Conservation (phyloP, 1,284 basidiomycete species). For the Inonotus hispidus region DNA sequence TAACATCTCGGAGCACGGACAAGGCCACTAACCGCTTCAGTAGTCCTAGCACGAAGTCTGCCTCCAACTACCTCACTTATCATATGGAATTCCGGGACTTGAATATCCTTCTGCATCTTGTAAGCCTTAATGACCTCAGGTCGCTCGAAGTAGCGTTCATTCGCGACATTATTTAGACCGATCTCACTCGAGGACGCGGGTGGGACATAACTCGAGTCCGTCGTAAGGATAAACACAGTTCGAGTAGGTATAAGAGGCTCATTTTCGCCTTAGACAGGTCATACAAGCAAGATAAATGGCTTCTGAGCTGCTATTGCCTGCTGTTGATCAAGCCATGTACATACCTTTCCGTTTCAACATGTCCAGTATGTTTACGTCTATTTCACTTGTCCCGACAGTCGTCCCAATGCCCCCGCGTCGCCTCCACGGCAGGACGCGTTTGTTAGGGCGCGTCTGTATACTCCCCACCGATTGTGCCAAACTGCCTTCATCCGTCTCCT, state of each 20-base stretch:
- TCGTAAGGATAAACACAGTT: slow-evolving; percentile 66
- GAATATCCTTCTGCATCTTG: slow-evolving; percentile 59
- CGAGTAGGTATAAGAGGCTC: slow-evolving; percentile 62
- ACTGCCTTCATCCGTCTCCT: slow-evolving; percentile 2
- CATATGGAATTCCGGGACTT: slow-evolving; percentile 62
- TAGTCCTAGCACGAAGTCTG: slow-evolving; percentile 57
- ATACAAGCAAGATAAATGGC: neutral
- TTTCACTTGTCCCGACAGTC: slow-evolving; percentile 62
- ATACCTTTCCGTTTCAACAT: slow-evolving; percentile 72
- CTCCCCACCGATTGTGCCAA: neutral
- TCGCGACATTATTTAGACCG: slow-evolving; percentile 51
- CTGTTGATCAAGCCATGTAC: slow-evolving; percentile 24
- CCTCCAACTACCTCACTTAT: slow-evolving; percentile 59
- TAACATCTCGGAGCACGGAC: slow-evolving; percentile 18
- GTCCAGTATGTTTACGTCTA: slow-evolving; percentile 81
- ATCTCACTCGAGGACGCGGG: slow-evolving; percentile 36
- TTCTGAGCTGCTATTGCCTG: slow-evolving; percentile 20
- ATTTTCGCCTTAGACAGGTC: slow-evolving; percentile 50
- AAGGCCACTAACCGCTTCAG: slow-evolving; percentile 57
- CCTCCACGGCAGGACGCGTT: slow-evolving; percentile 75
- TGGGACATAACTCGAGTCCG: slow-evolving; percentile 45
- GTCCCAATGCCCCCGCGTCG: slow-evolving; percentile 66
- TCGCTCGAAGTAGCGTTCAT: slow-evolving; percentile 70
- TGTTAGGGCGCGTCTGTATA: neutral
- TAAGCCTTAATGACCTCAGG: slow-evolving; percentile 69